Base-by-base conservation (phyloP, 345 rosid species). In the Ceriops zippeliana region DNA sequence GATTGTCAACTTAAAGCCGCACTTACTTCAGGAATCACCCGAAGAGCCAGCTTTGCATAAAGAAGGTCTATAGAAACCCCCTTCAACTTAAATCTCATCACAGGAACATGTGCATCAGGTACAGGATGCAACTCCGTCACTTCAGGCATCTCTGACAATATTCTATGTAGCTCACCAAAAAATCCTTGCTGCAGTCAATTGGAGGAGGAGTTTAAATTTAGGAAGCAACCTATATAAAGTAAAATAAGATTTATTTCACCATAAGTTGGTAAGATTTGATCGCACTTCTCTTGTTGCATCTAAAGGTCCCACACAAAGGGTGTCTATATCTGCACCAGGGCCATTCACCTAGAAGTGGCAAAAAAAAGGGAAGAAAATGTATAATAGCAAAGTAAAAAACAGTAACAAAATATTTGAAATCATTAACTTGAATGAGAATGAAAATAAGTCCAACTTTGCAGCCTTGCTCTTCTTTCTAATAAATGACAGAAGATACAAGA, bases 301-400 rank as follows among this genome's bases (percentile, higher is more conserved):
- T 71, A 90, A 86, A 52, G 99, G 99, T 71, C 98, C 99, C 67
- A 91, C 98, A 52, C 96, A 95, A 49, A 95, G 89, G 1, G 96
- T 95, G 82, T 95, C 98, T 69, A 95, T 86, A 84, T 95, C 99
- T 20, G 98, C 98, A 56, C 99, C 99, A 70, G 98, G 99, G 67
- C 99, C 90, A 76, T 95, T 96, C 77, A 95, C 99, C 99, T 95
- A 75, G 58, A 63, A 75, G 30, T 19, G 49, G 15, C 19, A 13
- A 37, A 65, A 53, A 9, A 52, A 64, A 64, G 9, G 46, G 47
- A 57, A 22, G 76, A 52, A 20, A 65, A 61, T 56, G 28, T 21
- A 51, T 34, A 49, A 76, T 49, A 57, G 19, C 52, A 63, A 10
- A 24, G 7, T 1, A 1, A 53, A 13, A 15, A 22, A 27, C 22